phyloP scores from a whole-genome alignment of 2,329 filamentous ascomycete genomes.

The Chrysosporium keratinophilum region DNA sequence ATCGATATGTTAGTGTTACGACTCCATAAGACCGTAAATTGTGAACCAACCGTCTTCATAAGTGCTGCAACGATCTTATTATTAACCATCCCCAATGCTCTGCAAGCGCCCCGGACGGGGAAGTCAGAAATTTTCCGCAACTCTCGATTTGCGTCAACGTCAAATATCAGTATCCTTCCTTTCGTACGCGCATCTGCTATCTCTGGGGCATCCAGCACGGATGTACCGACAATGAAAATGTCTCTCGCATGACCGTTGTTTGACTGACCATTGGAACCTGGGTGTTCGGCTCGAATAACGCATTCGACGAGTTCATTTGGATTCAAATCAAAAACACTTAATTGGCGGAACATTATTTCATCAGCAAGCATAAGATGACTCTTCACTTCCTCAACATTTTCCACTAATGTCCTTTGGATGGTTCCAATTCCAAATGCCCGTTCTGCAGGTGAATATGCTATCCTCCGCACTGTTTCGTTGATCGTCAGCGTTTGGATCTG shows the following conservation, averaged over 20 bases:
- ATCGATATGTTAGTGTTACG: not conserved
- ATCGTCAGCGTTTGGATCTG: conserved; percentile 74
- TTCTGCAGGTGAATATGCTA: conserved; percentile 71
- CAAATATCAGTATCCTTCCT: conserved; percentile 75
- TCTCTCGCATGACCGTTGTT: conserved; percentile 49
- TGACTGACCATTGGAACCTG: conserved; percentile 46
- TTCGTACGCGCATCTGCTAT: conserved; percentile 46
- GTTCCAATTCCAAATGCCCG: conserved; percentile 81
- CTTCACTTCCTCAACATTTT: conserved; percentile 62
- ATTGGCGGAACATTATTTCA: conserved; percentile 71
- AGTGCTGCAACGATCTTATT: conserved; percentile 75
- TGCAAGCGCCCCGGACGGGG: conserved; percentile 66
- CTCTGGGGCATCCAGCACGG: conserved; percentile 50
- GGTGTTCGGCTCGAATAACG: conserved; percentile 65
- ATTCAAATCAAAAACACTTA: conserved; percentile 59
- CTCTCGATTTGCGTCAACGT: conserved; percentile 59
- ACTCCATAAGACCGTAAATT: not conserved
- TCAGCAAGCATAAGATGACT: conserved; percentile 85
- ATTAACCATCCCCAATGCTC: conserved; percentile 62
- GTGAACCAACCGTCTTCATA: conserved; percentile 63
- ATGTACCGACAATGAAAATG: conserved; percentile 84
- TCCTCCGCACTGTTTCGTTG: conserved; percentile 70
- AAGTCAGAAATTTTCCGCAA: conserved; percentile 62
- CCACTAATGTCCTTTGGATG: conserved; percentile 60
- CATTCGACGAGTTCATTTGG: conserved; percentile 71